These are phyloP conservation scores for Fraxinus xanthoxyloides DNA, from an alignment of 305 asterid genomes.

Conservation along the genomic window DNA sequence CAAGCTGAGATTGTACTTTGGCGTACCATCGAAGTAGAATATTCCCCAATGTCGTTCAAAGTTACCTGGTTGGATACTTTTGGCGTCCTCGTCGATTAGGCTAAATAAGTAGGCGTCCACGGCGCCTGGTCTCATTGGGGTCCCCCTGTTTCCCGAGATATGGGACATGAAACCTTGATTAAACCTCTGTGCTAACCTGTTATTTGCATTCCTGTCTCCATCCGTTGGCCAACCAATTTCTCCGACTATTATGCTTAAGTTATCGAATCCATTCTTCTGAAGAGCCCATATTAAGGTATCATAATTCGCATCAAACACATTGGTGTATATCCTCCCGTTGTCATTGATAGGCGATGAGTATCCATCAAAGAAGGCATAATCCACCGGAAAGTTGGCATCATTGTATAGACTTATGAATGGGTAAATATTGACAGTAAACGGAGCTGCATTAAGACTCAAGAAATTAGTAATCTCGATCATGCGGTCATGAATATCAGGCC, in stretches of 20 bases:
- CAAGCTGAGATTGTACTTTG: conserved; percentile 73
- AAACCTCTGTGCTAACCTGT: conserved; percentile 62
- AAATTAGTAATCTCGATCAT: conserved; percentile 65
- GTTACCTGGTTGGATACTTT: conserved; percentile 87
- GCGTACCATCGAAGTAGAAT: conserved; percentile 68
- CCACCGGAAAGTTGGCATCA: conserved; percentile 68
- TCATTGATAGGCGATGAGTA: conserved; percentile 61
- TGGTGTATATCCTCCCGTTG: conserved; percentile 70
- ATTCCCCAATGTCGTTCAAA: conserved; percentile 98
- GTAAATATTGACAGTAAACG: conserved; percentile 91
- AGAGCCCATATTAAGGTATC: conserved; percentile 87
- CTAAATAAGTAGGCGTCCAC: conserved; percentile 83
- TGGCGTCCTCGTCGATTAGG: conserved; percentile 84
- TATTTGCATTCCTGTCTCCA: conserved; percentile 62
- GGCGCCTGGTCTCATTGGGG: conserved; percentile 84
- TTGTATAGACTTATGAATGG: conserved; percentile 83
- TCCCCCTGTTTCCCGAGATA: conserved; percentile 53
- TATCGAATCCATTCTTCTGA: conserved; percentile 64
- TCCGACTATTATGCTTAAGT: conserved; percentile 69
- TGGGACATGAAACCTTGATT: conserved; percentile 82
- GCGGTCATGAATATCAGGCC: conserved; percentile 51
- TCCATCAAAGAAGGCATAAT: conserved; percentile 92
- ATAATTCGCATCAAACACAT: conserved; percentile 82
- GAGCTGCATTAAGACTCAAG: conserved; percentile 61
- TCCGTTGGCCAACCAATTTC: conserved; percentile 98